Evolutionary conservation across 805 yeast genomes (phyloP).

Genomic region (Debaryomyces castellii): DNA sequence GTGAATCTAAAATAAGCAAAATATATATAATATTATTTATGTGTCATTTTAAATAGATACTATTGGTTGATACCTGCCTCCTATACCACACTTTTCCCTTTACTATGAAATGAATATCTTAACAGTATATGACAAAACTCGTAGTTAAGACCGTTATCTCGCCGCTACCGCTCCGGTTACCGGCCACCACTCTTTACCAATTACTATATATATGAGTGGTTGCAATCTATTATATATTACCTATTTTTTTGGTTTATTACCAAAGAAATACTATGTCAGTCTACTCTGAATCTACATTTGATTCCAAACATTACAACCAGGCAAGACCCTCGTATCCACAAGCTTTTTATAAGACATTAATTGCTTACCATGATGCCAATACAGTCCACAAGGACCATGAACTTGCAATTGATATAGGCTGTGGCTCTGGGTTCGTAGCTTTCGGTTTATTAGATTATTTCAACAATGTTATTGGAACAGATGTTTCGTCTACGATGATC

Average conservation of each 20-base stretch:
- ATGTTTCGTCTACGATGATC: constrained; percentile 29
- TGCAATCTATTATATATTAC: background rate
- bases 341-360: constrained; percentile 14
- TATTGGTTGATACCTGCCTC: no score
- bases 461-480: constrained; percentile 59
- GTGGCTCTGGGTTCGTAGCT: constrained; percentile 80
- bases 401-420: constrained; percentile 67
- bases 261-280: constrained; percentile 51
- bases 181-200: background rate
- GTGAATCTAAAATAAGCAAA: no score
- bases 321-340: constrained; percentile 70
- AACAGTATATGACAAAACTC: no score
- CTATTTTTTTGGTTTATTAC: background rate
- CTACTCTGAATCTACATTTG: constrained; percentile 52
- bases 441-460: constrained; percentile 48
- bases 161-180: constrained; percentile 2
- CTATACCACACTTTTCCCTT: no score
- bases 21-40: no score
- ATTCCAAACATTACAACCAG: constrained; percentile 50
- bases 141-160: background rate
- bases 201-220: background rate
- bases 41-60: no score
- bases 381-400: constrained; percentile 3
- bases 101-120: no score
- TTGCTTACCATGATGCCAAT: constrained; percentile 12